Base-by-base conservation (phyloP, 306 rosid genomes). In the Cicer judaicum region DNA sequence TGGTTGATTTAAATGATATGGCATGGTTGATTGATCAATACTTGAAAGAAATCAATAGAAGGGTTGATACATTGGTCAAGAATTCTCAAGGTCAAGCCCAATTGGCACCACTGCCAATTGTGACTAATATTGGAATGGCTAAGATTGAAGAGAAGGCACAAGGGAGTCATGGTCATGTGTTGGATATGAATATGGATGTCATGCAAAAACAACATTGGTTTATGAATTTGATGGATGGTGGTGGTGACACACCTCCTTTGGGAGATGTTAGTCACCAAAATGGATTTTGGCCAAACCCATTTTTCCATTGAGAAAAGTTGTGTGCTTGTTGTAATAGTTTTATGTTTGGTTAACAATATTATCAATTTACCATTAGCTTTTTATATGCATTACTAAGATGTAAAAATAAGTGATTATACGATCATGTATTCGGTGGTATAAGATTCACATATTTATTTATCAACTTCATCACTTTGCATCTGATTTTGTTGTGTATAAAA, bases 1-100 rank as follows among this genome's bases (percentile, higher is more conserved):
- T 67, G 79, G 34, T 57, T 10, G 83, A 79, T 73, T 62, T 73
- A 16, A 79, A 73, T 52, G 83, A 79, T 66, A 11, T 79, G 56
- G 83, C 65, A 2, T 73, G 73, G 74, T 70, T 80, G 41, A 74
- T 80, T 34, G 83, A 80, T 10, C 79, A 80, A 61, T 65, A 73
- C 24, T 52, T 80, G 79, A 80, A 74, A 73, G 79, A 80, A 0
- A 68, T 73, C 4, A 73, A 73, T 19, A 36, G 79, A 64, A 66
- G 83, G 70, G 36, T 73, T 2, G 75, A 80, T 38, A 7, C 6
- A 5, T 49, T 73, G 75, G 62, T 43, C 13, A 73, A 59, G 70
- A 57, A 64, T 66, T 34, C 69, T 39, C 83, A 65, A 15, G 29
- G 72, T 29, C 74, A 66, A 13, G 7, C 43, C 2, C 74, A 46